Base-by-base conservation (phyloP, 179 eudicot species). In the Corrigiola litoralis region DNA sequence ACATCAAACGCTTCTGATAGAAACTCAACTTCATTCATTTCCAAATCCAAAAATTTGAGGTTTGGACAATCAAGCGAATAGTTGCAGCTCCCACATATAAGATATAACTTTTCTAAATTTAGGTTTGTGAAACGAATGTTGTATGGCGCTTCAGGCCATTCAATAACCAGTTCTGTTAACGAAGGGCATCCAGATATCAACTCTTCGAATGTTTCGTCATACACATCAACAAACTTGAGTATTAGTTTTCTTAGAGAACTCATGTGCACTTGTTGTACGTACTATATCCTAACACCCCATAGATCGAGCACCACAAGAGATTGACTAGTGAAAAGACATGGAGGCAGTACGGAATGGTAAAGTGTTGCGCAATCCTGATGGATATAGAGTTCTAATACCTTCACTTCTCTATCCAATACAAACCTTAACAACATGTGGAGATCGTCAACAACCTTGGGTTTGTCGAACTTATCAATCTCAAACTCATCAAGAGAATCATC, bases 61-160 rank as follows among this genome's bases (percentile, higher is more conserved):
- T 64, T 34, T 7, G 68, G 58, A 24, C 68, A 64, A 64, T 64
- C n/a, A 23, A 64, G 40, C 4, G 48, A 1, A 2, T 27, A 51
- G 28, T 2, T 4, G 13, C 1, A 2, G 0, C 2, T 6, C 2
- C 14, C 9, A 27, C 9, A 9, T 6, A 1, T 6, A 1, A 37
- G 23, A 5, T 28, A 4, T 14, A 51, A 51, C 12, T 18, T 65
- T 28, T 51, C 37, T 1, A 65, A 38, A 50, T 14, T 65, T 0
- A 50, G 50, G 32, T 49, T 16, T 10, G 37, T 27, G 31, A 61
- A 31, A 32, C 32, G 40, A 17, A 51, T 1, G 4, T 37, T 0
- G 1, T 40, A 0, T 5, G 38, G 10, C 3, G 1, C 4, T 5
- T 12, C 2, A 38, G 60, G 38, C 2, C 0, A 4, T 0, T 2